Conservation (phyloP, 2,329 filamentous ascomycete species). For the Dryadomyces sulphureus region DNA sequence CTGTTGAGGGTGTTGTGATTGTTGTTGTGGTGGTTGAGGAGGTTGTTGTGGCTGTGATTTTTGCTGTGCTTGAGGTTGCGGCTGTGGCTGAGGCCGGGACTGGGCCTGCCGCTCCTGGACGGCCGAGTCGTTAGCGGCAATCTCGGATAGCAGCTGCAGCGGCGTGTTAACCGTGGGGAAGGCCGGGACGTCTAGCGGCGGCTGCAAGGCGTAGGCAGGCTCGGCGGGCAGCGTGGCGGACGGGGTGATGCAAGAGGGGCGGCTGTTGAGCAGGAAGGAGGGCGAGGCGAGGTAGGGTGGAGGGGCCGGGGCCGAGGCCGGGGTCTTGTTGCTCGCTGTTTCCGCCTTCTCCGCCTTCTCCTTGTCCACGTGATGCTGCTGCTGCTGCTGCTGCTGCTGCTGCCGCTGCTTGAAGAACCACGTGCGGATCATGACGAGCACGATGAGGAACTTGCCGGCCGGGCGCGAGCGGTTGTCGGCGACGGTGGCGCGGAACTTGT, state of each 20-base stretch:
- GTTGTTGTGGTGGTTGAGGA: slow-evolving; percentile 3
- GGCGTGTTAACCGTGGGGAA: slow-evolving; percentile 30
- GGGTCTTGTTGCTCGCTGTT: background rate
- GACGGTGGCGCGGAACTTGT: slow-evolving; percentile 50
- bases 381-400: background rate
- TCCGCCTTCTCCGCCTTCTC: background rate
- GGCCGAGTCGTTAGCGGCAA: slow-evolving; percentile 31
- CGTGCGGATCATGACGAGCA: slow-evolving; percentile 52
- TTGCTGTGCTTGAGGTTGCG: slow-evolving; percentile 9
- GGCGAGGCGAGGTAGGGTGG: slow-evolving; percentile 2
- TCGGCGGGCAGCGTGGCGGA: slow-evolving; percentile 35
- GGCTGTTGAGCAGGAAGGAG: slow-evolving; percentile 1
- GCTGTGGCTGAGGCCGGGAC: background rate
- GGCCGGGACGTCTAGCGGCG: slow-evolving; percentile 8
- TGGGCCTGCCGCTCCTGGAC: background rate
- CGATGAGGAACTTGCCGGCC: slow-evolving; percentile 54
- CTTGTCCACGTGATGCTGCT: background rate
- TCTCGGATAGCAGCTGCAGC: slow-evolving; percentile 40
- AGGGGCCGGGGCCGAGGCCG: background rate
- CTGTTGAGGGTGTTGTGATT: background rate
- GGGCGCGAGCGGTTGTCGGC: slow-evolving; percentile 49
- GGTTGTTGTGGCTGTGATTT: background rate
- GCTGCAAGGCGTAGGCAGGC: background rate
- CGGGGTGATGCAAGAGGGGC: background rate
- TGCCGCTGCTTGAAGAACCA: slow-evolving; percentile 44